A percentile compares a stretch with the other conserved stretches of the same genome.
Conservation (phyloP, 2,329 filamentous ascomycete species). For the Sordariomycetes sp. region DNA sequence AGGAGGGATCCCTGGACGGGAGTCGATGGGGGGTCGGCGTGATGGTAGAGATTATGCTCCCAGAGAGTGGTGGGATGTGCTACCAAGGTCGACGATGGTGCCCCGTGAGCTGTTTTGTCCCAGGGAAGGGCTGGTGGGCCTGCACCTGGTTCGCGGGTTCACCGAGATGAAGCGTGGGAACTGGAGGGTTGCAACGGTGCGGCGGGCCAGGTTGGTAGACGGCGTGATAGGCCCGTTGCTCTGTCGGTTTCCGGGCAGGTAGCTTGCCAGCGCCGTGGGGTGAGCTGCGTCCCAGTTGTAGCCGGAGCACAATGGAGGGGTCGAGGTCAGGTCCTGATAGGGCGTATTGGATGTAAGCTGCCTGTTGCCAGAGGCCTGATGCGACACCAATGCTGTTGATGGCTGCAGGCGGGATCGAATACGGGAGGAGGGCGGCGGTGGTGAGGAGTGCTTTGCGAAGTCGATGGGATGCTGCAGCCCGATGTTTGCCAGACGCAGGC, state of each 20-base stretch:
- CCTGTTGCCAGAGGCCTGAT: neutral
- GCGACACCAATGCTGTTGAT: neutral
- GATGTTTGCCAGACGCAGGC: neutral
- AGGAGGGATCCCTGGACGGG: neutral
- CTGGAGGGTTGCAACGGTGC: neutral
- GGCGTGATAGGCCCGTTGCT: neutral
- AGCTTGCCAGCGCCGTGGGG: neutral
- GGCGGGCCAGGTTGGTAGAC: neutral
- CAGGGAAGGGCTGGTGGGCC: neutral
- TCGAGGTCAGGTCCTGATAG: neutral
- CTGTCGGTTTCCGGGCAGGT: neutral
- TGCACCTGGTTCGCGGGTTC: neutral
- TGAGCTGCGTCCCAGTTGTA: neutral
- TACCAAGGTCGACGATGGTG: neutral
- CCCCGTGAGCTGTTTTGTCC: neutral
- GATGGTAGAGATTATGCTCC: neutral
- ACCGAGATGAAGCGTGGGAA: neutral
- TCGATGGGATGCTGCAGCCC: neutral
- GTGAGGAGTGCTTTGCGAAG: neutral
- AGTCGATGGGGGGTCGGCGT: neutral
- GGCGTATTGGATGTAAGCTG: neutral
- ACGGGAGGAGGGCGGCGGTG: neutral
- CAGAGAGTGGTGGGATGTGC: neutral
- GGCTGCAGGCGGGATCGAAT: neutral
- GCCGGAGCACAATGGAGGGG: neutral